Evolutionary conservation across 2,329 filamentous ascomycete species (phyloP).

Genomic region (Penicillium sumatraense): DNA sequence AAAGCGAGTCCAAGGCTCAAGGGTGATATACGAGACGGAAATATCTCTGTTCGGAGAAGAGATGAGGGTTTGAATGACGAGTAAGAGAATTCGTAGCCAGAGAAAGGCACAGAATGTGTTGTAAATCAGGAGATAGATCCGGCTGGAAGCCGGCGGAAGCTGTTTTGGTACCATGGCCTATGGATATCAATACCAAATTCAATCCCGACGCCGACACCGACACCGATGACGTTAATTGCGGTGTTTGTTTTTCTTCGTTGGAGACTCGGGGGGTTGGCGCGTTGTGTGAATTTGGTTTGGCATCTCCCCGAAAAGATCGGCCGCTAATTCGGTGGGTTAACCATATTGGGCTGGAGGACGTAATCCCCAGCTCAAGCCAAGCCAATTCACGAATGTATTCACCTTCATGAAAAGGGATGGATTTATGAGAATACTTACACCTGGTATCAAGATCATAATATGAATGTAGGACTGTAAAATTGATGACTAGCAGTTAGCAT

Average conservation of each 20-base stretch:
- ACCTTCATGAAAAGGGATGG: no score
- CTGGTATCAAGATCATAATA: no score
- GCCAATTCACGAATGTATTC: no score
- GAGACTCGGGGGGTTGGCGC: background rate
- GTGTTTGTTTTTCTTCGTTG: background rate
- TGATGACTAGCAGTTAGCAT: no score
- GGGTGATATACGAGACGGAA: slow-evolving; percentile 21
- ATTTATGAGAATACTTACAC: no score
- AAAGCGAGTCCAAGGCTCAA: slow-evolving; percentile 32
- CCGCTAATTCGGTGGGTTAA: background rate
- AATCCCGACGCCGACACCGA: background rate
- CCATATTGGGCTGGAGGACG: background rate
- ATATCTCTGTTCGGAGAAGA: slow-evolving; percentile 3
- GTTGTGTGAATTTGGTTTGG: background rate
- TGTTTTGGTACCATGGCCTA: slow-evolving; percentile 1
- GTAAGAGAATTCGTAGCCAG: slow-evolving; percentile 31
- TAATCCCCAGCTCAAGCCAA: background rate
- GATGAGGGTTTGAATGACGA: slow-evolving; percentile 11
- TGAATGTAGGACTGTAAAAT: no score
- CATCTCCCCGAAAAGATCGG: background rate
- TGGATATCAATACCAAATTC: background rate
- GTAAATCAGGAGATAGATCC: slow-evolving; percentile 31
- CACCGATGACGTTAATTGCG: background rate
- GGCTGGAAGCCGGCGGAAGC: background rate
- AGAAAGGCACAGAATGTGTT: slow-evolving; percentile 28